Evolutionary conservation across 2,329 filamentous ascomycete genomes (phyloP), one percentile per base, ranked within the genome.

Genomic region (Botrytis cinerea): DNA sequence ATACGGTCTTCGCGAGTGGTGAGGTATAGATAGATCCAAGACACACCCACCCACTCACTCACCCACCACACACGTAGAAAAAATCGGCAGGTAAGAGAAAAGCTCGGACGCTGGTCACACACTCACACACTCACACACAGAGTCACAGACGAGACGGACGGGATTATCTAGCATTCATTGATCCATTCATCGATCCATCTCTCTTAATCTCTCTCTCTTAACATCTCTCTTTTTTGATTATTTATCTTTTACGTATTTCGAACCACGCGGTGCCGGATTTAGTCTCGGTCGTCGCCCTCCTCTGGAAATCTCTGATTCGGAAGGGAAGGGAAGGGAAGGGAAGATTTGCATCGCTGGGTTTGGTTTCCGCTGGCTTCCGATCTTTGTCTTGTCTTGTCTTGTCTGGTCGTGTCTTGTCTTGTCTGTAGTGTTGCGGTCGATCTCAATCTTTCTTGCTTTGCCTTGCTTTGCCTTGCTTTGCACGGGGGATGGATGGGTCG

Each of bases 211-310:
- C 25, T 40, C 35, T 32, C 5, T 35, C 35, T 38, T 38, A 32
- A 20, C 6, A 51, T 51, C 25, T 40, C 35, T 35, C 32, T 32
- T 32, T 32, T 32, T 32, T 32, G 32, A 32, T 32, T 2, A 32
- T 32, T 32, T 32, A 51, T 51, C 25, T 40, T 7, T 35, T 61
- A 40, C 59, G 22, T 61, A 61, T 38, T 38, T 61, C 59, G 32
- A 7, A 38, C 59, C 10, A 32, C 35, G 32, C 59, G 14, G 59
- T 61, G 40, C 59, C 46, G 32, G 35, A 48, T 51, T 38, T 54
- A 54, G 46, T 67, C 46, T 68, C 64, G 64, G 64, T 68, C 64
- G 64, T 68, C 64, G 28, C 64, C 64, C 64, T 54, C 64, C 46
- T 68, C 32, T 2, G 3, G 38, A 68, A 68, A 68, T 28, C 64